Evolutionary conservation across 192 early-diverging fungal species (phyloP), one percentile per base, ranked within the genome.

Genomic region (Polychytrium aggregatum): DNA sequence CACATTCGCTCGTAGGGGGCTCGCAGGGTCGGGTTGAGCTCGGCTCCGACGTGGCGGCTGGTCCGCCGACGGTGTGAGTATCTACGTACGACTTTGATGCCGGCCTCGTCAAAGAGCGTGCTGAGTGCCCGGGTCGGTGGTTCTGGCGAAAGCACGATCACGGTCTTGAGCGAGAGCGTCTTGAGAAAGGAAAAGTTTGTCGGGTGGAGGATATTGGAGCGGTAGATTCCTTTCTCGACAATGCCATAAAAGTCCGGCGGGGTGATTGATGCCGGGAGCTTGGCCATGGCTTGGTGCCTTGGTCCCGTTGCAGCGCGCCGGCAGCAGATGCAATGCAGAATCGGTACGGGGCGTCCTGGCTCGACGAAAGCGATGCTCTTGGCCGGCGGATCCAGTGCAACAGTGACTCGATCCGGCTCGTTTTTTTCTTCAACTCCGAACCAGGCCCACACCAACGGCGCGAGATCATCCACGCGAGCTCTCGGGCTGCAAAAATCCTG

Each of bases 161-260:
- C 77, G 1, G 91, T 88, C 44, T 81, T 80, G 37, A 97, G 60
- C 18, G 73, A 46, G 28, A 95, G 72, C 16, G 79, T 79, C 41
- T 81, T 81, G 21, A 94, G 71, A 57, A 84, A 92, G n/a, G 81
- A 64, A 48, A 90, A 84, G 51, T 92, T 72, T 30, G 72, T 54
- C 17, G 74, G 67, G 5, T 83, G 76, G 21, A 94, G 62, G 39
- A 82, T 79, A 33, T 81, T 82, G 13, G 84, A 86, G 3, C 94
- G 82, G 56, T 93, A 94, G 2, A 97, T 66, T 14, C 86, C 86
- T 34, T 74, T 71, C 49, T 96, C 91, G 17, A 97, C 87, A 38
- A 84, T 84, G 18, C 87, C 90, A 65, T 90, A 95, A 6, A 84
- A 78, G 46, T 94, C 90, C 3, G 64, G 58, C 5, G 64, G 53